A percentile compares a stretch with the other conserved stretches of the same genome.
These are phyloP conservation scores for Sporothrix globosa DNA, from an alignment of 2,329 filamentous ascomycete genomes.

Conservation along the genomic window DNA sequence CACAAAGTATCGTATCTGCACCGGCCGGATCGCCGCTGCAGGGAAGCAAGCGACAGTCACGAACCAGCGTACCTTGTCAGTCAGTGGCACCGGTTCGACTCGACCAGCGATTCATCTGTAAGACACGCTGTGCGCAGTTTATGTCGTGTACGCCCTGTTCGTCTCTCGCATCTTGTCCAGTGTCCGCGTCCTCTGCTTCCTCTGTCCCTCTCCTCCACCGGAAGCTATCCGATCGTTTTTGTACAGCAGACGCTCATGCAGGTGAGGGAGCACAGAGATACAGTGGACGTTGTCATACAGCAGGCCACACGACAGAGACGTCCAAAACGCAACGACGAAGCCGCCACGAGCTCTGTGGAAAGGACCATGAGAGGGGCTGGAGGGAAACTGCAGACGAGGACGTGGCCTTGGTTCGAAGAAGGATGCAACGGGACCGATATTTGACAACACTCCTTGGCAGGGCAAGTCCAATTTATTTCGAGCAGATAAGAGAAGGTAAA, in stretches of 20 bases:
- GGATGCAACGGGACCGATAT: neutral
- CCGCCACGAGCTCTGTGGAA: too few species aligned
- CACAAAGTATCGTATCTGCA: neutral
- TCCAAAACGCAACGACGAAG: neutral
- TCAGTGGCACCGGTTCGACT: too few species aligned
- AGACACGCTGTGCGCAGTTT: too few species aligned
- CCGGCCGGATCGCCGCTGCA: neutral
- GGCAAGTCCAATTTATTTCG: neutral
- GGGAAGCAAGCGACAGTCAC: too few species aligned
- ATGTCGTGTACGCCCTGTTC: neutral
- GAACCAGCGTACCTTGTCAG: too few species aligned
- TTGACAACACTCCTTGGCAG: too few species aligned
- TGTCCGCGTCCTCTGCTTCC: neutral
- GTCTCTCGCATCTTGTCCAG: neutral
- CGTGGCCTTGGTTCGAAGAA: neutral
- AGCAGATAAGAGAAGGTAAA: slow-evolving; percentile 19
- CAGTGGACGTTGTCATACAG: slow-evolving; percentile 4
- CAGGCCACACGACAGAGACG: neutral
- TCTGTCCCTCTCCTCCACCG: neutral
- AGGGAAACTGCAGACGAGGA: too few species aligned
- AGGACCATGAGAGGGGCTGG: too few species aligned
- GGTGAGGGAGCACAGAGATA: slow-evolving; percentile 12
- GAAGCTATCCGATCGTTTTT: slow-evolving; percentile 8
- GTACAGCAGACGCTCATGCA: neutral
- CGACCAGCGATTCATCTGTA: too few species aligned